Evolutionary conservation across 176 grass and related monocot genomes (phyloP), one percentile per base, ranked within the genome.

Genomic region (Calamus simplicifolius): DNA sequence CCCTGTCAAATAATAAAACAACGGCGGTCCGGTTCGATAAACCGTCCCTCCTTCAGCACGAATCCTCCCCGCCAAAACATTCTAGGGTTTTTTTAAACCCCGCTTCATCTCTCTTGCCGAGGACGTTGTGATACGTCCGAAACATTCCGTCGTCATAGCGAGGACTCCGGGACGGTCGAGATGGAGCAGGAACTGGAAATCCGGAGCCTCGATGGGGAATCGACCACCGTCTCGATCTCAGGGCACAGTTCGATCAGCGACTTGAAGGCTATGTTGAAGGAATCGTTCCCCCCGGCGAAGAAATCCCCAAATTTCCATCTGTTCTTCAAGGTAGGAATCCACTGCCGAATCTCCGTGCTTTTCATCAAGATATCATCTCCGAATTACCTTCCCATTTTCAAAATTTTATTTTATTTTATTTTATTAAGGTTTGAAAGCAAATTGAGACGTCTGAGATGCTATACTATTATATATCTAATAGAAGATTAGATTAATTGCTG

Each of bases 301-400:
- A 64, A 72, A 50, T 85, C 61, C 63, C 78, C 75, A 3, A 69
- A 35, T 67, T 96, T 96, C 81, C 83, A 90, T 63, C 87, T 96
- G 54, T 90, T 88, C 57, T 82, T 90, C 78, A 90, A 90, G 87
- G 92, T 87, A 16, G 19, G 18, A 17, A n/a, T 53, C 25, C 18
- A 18, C 35, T 4, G 28, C 67, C 15, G 1, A 13, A 5, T 16
- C 2, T 38, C 1, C 1, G 38, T 15, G 6, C 25, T 59, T 59
- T 5, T 8, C n/a, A 28, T 7, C 52, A 14, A 18, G 5, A 8
- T 21, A 25, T 71, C 38, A 14, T 61, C 14, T 13, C 25, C 52
- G 38, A 18, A 25, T 30, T 60, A 19, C 25, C 6, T 62, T 6
- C 8, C 6, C 29, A 19, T 69, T 54, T 4, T 18, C 16, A 16